A percentile compares a stretch with the other conserved stretches of the same genome.
These are phyloP conservation scores for Paraconiothyrium brasiliense DNA, from an alignment of 2,329 filamentous ascomycete genomes.

Conservation along the genomic window DNA sequence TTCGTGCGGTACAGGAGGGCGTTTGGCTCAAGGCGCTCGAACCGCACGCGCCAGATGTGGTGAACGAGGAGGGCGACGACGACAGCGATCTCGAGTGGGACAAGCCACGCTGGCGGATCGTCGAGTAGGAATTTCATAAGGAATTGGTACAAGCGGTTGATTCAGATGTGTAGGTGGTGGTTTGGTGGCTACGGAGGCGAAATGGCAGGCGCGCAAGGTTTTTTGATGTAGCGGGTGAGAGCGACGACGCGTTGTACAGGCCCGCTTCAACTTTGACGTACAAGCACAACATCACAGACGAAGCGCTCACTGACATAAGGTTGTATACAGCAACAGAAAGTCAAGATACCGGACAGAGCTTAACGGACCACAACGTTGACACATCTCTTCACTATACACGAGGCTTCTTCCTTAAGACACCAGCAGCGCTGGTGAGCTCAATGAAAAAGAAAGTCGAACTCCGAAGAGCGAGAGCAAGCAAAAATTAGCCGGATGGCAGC, in stretches of 20 bases:
- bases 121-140: background rate
- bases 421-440: conserved; percentile 2
- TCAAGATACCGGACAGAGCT: background rate
- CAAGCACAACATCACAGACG: background rate
- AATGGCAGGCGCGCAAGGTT: background rate
- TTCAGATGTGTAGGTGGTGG: background rate
- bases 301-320: background rate
- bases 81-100: background rate
- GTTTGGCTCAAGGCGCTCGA: background rate
- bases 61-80: background rate
- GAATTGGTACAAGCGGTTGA: too few species aligned
- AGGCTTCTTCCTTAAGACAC: conserved; percentile 8
- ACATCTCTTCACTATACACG: background rate
- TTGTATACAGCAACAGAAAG: background rate
- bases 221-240: background rate
- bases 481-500: background rate
- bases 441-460: conserved; percentile 11
- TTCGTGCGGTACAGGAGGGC: background rate
- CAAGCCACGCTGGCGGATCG: background rate
- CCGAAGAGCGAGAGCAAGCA: background rate
- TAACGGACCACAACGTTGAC: background rate
- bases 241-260: background rate
- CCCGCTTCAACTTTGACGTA: background rate
- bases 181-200: background rate
- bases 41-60: background rate